Conservation (phyloP, 345 rosid species). For the Tarenaya hassleriana region DNA sequence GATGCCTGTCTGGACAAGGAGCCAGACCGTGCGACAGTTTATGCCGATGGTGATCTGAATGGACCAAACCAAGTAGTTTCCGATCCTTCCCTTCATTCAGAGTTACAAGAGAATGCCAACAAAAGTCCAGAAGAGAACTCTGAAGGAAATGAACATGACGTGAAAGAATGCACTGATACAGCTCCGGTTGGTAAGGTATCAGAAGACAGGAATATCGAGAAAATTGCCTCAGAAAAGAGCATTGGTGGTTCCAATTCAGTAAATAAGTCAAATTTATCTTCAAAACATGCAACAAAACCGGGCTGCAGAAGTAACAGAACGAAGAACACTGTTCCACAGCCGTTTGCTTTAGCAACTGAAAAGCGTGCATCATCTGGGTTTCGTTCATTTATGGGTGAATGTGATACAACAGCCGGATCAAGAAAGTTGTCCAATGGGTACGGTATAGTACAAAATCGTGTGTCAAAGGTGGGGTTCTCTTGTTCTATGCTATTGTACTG, state of each 20-base stretch:
- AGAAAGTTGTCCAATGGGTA: conserved; percentile 22
- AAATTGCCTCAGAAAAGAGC: conserved; percentile 19
- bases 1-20: conserved; percentile 84
- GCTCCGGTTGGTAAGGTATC: conserved; percentile 35
- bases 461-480: conserved; percentile 17
- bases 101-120: conserved; percentile 38
- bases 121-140: conserved; percentile 50
- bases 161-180: conserved; percentile 74
- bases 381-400: conserved; percentile 41
- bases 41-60: conserved; percentile 41
- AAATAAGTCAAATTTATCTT: conserved; percentile 23
- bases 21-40: conserved; percentile 49
- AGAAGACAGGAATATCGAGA: conserved; percentile 27
- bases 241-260: conserved; percentile 22
- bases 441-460: conserved; percentile 11
- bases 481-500: conserved; percentile 8
- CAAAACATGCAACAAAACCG: conserved; percentile 42
- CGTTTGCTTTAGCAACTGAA: conserved; percentile 81
- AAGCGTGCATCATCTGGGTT: conserved; percentile 70
- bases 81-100: conserved; percentile 33
- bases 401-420: too few species aligned
- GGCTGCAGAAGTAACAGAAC: conserved; percentile 38
- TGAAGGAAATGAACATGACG: conserved; percentile 63
- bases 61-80: conserved; percentile 39
- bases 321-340: conserved; percentile 77